Evolutionary conservation across 2,329 filamentous ascomycete genomes (phyloP), one percentile per base, ranked within the genome.

Genomic region (Colletotrichum magnum): DNA sequence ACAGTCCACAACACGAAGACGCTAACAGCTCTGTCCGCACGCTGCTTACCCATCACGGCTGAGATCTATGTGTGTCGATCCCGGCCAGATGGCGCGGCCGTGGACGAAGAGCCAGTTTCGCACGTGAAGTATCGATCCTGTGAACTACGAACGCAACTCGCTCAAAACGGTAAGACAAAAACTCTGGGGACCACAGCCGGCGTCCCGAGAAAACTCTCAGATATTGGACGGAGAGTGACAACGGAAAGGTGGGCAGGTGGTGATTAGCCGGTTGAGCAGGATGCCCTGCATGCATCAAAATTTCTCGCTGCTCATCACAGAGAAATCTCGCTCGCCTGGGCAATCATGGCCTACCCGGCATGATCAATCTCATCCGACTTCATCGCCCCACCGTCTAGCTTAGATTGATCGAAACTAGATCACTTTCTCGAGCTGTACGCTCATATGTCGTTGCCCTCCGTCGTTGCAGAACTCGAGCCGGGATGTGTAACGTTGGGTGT

Each of bases 51-150:
- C 13, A 52, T 58, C 45, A 28, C 52, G 26, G 53, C 52, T 52
- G 18, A 51, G 32, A 67, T 52, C 36, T 57, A 48, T 24, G 16
- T 51, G 26, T 26, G 45, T 68, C 45, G 45, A 57, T 15, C 59
- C 45, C 18, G 18, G 18, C 18, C 36, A 15, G 53, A 45, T 36
- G 12, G 24, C 45, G 58, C 59, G 36, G 26, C 45, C 54, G 26
- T n/a, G 16, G 32, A 52, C 47, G 52, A 39, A n/a, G 54, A 52
- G 36, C 26, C 36, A n/a, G 21, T 41, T 51, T 39, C 64, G 64
- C 58, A 53, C 36, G n/a, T 63, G 58, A 58, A 36, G 28, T 45
- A 58, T 52, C 59, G 59, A 51, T 26, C 59, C 36, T 21, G 43
- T 51, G 9, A 43, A 43, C 51, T n/a, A 5, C 50, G 9, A n/a